These are phyloP conservation scores for Coemansia reversa DNA, from an alignment of 192 early-diverging fungal genomes.

Conservation along the genomic window DNA sequence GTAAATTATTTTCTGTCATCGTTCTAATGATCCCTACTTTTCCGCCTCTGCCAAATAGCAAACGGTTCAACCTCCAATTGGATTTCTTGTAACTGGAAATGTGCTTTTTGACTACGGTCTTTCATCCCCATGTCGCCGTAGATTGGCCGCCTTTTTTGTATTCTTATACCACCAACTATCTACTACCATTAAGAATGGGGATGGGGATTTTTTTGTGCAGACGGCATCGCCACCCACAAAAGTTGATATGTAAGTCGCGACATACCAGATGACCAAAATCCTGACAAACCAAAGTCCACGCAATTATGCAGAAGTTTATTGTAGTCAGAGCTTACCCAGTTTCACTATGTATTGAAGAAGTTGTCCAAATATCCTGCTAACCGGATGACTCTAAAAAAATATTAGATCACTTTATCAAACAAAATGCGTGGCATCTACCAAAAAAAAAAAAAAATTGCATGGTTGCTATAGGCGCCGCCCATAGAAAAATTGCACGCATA, in stretches of 20 bases:
- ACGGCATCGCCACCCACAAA: not conserved
- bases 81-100: conserved; percentile 1
- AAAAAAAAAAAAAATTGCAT: not conserved
- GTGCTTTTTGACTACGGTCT: conserved; percentile 5
- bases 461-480: not conserved
- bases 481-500: not conserved
- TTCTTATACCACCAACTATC: not conserved
- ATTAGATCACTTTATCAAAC: not conserved
- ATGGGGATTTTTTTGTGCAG: not conserved
- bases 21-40: not conserved
- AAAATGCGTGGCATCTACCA: not conserved
- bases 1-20: not conserved
- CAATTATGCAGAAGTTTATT: not conserved
- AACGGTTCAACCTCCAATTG: conserved; percentile 1
- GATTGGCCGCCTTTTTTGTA: conserved; percentile 8
- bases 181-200: not conserved
- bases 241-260: not conserved
- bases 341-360: not conserved
- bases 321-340: not conserved
- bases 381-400: not conserved
- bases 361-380: not conserved
- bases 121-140: conserved; percentile 9
- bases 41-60: not conserved
- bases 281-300: not conserved
- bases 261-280: not conserved